These are phyloP conservation scores for Talaromyces verruculosus DNA, from an alignment of 2,329 filamentous ascomycete genomes.

Conservation along the genomic window DNA sequence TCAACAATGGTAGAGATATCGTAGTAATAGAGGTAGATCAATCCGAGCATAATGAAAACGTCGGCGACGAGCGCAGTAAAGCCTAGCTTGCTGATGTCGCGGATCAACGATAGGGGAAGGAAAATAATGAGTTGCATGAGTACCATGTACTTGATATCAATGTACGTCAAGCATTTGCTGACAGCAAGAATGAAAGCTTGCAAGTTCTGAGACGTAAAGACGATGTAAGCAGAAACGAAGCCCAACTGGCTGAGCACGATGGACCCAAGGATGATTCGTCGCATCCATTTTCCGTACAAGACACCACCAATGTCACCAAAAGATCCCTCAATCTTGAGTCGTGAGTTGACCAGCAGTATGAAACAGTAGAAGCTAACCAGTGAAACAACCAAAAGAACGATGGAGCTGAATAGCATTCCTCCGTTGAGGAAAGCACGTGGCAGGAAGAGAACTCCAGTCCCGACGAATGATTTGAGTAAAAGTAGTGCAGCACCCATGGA, in stretches of 20 bases:
- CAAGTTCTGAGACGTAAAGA: slow-evolving; percentile 93
- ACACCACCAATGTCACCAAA: slow-evolving; percentile 96
- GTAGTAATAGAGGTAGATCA: slow-evolving; percentile 94
- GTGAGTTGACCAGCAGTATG: slow-evolving; percentile 83
- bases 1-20: slow-evolving; percentile 81
- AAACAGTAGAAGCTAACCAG: slow-evolving; percentile 95
- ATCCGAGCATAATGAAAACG: slow-evolving; percentile 86
- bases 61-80: slow-evolving; percentile 93
- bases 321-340: slow-evolving; percentile 83
- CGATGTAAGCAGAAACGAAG: slow-evolving; percentile 92
- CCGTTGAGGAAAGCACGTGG: slow-evolving; percentile 76
- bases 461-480: slow-evolving; percentile 95
- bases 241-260: slow-evolving; percentile 95
- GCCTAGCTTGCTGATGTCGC: slow-evolving; percentile 95
- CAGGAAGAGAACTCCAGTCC: slow-evolving; percentile 40
- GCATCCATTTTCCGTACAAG: slow-evolving; percentile 88
- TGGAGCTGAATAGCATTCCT: slow-evolving; percentile 93
- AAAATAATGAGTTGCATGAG: slow-evolving; percentile 95
- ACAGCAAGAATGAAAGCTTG: slow-evolving; percentile 94
- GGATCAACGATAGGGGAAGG: slow-evolving; percentile 85
- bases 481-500: slow-evolving; percentile 78
- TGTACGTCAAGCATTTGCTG: slow-evolving; percentile 77
- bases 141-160: slow-evolving; percentile 87
- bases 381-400: slow-evolving; percentile 84
- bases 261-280: slow-evolving; percentile 79